Conservation (phyloP, 495 filamentous ascomycete species). For the Penicillium nucicola region DNA sequence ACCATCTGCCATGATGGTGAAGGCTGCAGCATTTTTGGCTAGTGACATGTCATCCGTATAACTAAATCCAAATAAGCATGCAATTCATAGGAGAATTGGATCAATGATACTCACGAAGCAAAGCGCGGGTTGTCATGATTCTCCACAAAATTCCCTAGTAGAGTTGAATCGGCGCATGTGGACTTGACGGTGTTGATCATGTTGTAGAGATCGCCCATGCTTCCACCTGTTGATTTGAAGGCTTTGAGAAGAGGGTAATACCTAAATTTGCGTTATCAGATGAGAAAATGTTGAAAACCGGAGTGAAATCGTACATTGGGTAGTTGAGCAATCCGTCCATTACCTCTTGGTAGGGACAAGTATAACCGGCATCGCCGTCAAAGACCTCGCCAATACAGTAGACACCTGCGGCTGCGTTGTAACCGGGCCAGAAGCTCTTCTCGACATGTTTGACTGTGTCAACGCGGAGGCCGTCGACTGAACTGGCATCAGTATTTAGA, state of each 20-base stretch:
- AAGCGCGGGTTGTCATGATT: slow-evolving; percentile 78
- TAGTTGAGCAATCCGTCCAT: slow-evolving; percentile 68
- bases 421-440: slow-evolving; percentile 65
- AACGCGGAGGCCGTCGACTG: slow-evolving; percentile 73
- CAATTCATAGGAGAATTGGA: neutral
- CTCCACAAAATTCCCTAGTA: slow-evolving; percentile 72
- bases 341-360: slow-evolving; percentile 62
- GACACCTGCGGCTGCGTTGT: slow-evolving; percentile 62
- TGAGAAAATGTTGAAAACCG: neutral
- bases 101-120: slow-evolving; percentile 39
- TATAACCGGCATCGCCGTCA: slow-evolving; percentile 56
- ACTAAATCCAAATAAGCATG: slow-evolving; percentile 27
- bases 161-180: slow-evolving; percentile 55
- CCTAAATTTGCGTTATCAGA: slow-evolving; percentile 8
- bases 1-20: slow-evolving; percentile 67
- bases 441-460: slow-evolving; percentile 74
- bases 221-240: slow-evolving; percentile 59
- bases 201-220: slow-evolving; percentile 56
- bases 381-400: slow-evolving; percentile 70
- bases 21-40: slow-evolving; percentile 67
- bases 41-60: slow-evolving; percentile 48
- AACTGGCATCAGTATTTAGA: neutral
- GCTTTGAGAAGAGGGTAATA: slow-evolving; percentile 58
- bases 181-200: slow-evolving; percentile 55
- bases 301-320: slow-evolving; percentile 27